Evolutionary conservation across 176 grass and related monocot genomes (phyloP), one percentile per base, ranked within the genome.

Genomic region (Tillandsia leiboldiana): DNA sequence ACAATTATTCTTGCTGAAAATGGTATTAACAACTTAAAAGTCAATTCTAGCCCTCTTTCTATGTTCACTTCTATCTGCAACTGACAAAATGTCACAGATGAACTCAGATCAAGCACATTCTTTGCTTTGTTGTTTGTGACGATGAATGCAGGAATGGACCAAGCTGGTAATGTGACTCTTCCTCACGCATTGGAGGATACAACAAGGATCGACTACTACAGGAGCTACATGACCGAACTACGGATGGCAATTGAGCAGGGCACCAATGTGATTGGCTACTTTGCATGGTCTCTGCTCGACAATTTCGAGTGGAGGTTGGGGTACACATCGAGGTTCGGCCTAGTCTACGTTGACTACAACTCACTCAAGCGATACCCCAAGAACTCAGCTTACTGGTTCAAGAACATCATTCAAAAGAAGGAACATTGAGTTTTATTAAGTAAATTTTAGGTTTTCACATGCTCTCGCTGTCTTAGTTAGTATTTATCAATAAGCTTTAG

Each of bases 1-100:
- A 11, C 80, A 3, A 77, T 96, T n/a, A 82, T 91, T 72, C 71
- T 96, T 10, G 73, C 85, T 3, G 92, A 96, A 66, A 96, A 89
- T 33, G 92, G 91, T 96, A 89, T 13, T 33, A 56, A 70, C 20
- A 47, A 28, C 69, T 22, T 49, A 2, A 48, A 24, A 69, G n/a
- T 49, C 1, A 4, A 12, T 66, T 0, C 13, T 11, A 3, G 63
- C 3, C n/a, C 14, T 48, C 9, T 24, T 33, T 9, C 2, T 0
- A 49, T 52, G 10, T n/a, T 50, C 0, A 79, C 27, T 61, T 27
- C 11, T 13, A 70, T 58, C 18, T 9, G 3, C 26, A 69, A 10
- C 2, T 50, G 11, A 15, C 1, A 11, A 15, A 8, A 49, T 9
- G 22, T 15, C 52, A 8, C 2, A 33, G 48, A 8, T 0, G 10